Evolutionary conservation across 2,329 filamentous ascomycete species (phyloP).

Genomic region (Arachnomyces sp.): DNA sequence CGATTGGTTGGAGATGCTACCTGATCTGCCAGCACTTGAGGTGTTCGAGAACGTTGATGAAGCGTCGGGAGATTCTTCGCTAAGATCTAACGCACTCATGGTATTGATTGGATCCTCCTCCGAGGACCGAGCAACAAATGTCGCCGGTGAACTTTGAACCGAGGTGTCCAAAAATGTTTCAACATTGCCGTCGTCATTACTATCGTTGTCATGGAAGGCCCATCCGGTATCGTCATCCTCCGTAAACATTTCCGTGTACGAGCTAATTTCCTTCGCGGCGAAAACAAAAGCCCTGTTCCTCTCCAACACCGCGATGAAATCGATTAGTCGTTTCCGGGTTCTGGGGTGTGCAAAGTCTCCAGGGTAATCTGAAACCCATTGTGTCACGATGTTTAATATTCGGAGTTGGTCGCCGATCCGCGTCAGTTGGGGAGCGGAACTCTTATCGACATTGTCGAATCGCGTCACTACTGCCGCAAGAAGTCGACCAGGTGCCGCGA

Average conservation of each 20-base stretch:
- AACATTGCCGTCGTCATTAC: constrained; percentile 32
- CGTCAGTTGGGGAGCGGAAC: constrained; percentile 63
- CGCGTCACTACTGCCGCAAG: constrained; percentile 60
- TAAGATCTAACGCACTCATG: constrained; percentile 33
- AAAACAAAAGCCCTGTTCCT: constrained; percentile 74
- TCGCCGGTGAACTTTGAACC: constrained; percentile 33
- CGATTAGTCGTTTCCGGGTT: constrained; percentile 63
- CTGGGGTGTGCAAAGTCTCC: constrained; percentile 80
- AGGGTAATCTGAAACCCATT: constrained; percentile 84
- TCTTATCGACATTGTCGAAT: constrained; percentile 66
- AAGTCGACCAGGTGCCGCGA: constrained; percentile 72
- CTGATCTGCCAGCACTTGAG: constrained; percentile 32
- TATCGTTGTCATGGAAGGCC: constrained; percentile 70
- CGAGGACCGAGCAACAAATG: constrained; percentile 20
- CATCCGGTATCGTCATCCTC: constrained; percentile 91
- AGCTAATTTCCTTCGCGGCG: constrained; percentile 75
- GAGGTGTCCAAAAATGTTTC: constrained; percentile 35
- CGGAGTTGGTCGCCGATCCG: constrained; percentile 75
- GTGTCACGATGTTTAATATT: constrained; percentile 73
- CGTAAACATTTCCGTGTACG: constrained; percentile 64
- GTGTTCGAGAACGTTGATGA: constrained; percentile 32
- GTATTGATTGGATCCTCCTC: constrained; percentile 31
- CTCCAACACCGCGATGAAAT: constrained; percentile 68
- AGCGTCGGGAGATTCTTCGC: constrained; percentile 30
- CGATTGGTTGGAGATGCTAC: constrained; percentile 35